These are phyloP conservation scores for Hepatocystis sp. DNA, from an alignment of 169 alveolate species.

Conservation along the genomic window DNA sequence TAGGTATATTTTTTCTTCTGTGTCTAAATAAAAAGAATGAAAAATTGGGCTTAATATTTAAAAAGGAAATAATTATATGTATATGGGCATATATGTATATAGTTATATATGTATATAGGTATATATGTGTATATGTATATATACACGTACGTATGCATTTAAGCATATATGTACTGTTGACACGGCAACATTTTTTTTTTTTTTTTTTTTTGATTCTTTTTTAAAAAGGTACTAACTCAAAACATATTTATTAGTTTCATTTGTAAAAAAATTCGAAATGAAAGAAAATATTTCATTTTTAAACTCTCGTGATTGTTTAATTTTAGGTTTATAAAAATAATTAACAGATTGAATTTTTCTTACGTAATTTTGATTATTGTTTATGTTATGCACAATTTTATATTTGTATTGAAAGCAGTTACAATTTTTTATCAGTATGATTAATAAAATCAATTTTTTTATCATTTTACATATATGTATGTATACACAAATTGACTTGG, in stretches of 20 bases:
- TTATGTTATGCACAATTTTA: conserved; percentile 33
- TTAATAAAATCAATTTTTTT: conserved; percentile 22
- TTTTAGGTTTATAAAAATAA: conserved; percentile 24
- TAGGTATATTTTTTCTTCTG: conserved; percentile 56
- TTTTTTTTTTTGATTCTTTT: conserved; percentile 14
- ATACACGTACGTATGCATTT: not conserved
- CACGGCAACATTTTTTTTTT: not conserved
- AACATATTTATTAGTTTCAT: conserved; percentile 39
- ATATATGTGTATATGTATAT: not conserved
- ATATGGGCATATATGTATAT: not conserved
- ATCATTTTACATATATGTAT: conserved; percentile 15
- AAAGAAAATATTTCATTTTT: conserved; percentile 61
- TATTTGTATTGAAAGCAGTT: conserved; percentile 48
- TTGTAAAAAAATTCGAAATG: conserved; percentile 52
- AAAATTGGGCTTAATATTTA: too few relatives aligned
- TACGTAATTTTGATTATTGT: conserved; percentile 22
- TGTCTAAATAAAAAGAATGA: conserved; percentile 32
- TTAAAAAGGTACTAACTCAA: conserved; percentile 34
- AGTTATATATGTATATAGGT: too few relatives aligned
- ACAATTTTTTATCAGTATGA: conserved; percentile 25
- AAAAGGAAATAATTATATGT: not conserved
- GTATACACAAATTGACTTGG: not conserved
- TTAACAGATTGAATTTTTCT: conserved; percentile 24
- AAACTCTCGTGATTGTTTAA: conserved; percentile 6
- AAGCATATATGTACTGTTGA: not conserved